A percentile compares a stretch with the other conserved stretches of the same genome.
phyloP scores from a whole-genome alignment of 208 protist genomes.

The Tritrichomonas musculus region DNA sequence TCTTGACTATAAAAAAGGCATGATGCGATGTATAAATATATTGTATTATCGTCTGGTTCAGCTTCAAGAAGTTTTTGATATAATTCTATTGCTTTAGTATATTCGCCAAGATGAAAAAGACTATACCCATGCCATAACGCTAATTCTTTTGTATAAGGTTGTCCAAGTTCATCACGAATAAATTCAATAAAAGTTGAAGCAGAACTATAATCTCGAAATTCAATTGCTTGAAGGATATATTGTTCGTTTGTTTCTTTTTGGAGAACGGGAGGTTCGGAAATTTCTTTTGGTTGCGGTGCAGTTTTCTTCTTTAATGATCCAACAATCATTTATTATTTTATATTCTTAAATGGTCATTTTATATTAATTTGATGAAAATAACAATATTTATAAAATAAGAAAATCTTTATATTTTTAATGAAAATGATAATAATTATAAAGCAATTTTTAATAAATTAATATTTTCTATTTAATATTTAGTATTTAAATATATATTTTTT shows the following conservation, averaged over 20 bases:
- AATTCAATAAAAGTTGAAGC: constrained; percentile 15
- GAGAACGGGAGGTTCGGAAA: no score
- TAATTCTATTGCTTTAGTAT: neutral
- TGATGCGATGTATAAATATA: neutral
- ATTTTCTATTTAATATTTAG: no score
- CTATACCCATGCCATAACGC: constrained; percentile 6
- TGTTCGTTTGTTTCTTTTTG: neutral
- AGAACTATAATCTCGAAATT: neutral
- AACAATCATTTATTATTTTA: constrained; percentile 23
- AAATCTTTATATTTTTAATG: no score
- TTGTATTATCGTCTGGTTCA: neutral
- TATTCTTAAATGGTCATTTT: no score
- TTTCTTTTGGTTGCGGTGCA: no score
- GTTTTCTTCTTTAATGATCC: neutral
- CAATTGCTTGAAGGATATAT: neutral
- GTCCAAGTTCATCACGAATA: neutral
- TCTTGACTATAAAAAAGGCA: neutral
- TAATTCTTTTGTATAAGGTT: constrained; percentile 24
- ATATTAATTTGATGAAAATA: no score
- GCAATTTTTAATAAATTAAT: no score
- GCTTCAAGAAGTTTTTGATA: neutral
- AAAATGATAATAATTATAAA: no score
- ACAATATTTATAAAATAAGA: no score
- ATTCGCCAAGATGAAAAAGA: neutral
- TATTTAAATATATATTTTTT: no score